Base-by-base conservation (phyloP, 768 basidiomycete genomes). In the Amanita polypyramis region DNA sequence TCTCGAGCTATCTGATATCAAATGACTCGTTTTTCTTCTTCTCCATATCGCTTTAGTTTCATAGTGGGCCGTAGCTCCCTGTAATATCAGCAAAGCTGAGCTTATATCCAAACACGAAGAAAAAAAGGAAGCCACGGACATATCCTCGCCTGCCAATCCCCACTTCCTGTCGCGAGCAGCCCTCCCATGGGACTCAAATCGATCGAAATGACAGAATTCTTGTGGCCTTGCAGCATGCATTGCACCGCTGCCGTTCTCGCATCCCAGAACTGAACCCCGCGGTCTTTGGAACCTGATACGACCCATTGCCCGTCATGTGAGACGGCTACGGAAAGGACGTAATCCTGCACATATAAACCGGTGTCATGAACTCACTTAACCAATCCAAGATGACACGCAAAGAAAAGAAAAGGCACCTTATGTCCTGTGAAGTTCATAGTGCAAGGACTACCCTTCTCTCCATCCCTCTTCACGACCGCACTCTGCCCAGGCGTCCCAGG, bases 261-360 rank as follows among this genome's bases (percentile, higher is more conserved):
- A 60, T 94, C 89, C 83, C 88, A 91, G 61, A 95, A 92, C 62
- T 94, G 90, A 47, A 99, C 93, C 0, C 91, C 86, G 10, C 96
- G 85, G 62, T 99, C 96, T 68, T 97, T 97, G 3, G 75, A 76
- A 1, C 96, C 95, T 9, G 90, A 93, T 9, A 96, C 94, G 55
- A 98, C 85, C 88, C 92, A 79, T 54, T 88, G 80, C 3, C 89
- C 90, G 63, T 97, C 94, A 53, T 91, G 85, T 39, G 89, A 91
- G 41, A 93, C 88, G 12, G 63, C 73, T n/a, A 77, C 74, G n/a
- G 69, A 70, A 39, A 77, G 58, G 30, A 77, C 75, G 55, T 76
- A 76, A 55, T 76, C 73, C 67, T 95, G 76, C 20, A 35, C 36
- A 27, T 27, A 27, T 27, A 27, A n/a, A n/a, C n/a, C n/a, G n/a